Evolutionary conservation across 2,329 filamentous ascomycete species (phyloP).

Genomic region (Aspergillus fructus): DNA sequence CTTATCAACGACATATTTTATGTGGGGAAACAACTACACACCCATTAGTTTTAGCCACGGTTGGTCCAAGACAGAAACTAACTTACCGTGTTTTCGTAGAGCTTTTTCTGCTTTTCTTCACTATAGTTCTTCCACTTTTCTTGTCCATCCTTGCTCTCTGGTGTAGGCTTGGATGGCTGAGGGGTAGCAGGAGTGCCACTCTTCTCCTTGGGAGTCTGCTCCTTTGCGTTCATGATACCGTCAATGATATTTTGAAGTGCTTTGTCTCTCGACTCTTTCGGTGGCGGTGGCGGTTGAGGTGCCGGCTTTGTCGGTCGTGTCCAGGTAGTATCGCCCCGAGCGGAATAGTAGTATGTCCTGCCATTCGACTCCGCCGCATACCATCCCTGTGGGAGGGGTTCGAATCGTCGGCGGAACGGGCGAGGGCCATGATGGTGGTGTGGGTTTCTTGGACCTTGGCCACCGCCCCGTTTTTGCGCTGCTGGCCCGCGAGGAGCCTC

Average conservation of each 20-base stretch:
- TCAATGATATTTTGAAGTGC: slow-evolving; percentile 82
- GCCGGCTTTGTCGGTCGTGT: slow-evolving; percentile 70
- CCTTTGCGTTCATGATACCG: slow-evolving; percentile 71
- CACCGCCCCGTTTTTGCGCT: slow-evolving; percentile 51
- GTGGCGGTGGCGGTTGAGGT: slow-evolving; percentile 58
- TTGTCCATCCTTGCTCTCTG: slow-evolving; percentile 45
- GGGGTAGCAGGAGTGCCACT: slow-evolving; percentile 64
- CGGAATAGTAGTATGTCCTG: slow-evolving; percentile 81
- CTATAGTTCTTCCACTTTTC: slow-evolving; percentile 53
- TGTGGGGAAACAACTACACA: slow-evolving; percentile 72
- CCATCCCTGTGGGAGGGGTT: slow-evolving; percentile 78
- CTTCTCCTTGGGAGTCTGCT: slow-evolving; percentile 54
- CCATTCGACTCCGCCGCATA: slow-evolving; percentile 74
- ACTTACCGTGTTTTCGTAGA: slow-evolving; percentile 89
- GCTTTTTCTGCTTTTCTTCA: slow-evolving; percentile 85
- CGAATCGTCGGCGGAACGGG: slow-evolving; percentile 55
- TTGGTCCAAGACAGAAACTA: not conserved
- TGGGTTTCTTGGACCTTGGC: slow-evolving; percentile 58
- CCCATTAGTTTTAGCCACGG: slow-evolving; percentile 14
- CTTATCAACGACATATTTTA: slow-evolving; percentile 82
- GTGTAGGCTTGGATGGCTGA: slow-evolving; percentile 56
- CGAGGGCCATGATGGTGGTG: slow-evolving; percentile 59
- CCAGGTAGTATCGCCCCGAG: slow-evolving; percentile 78
- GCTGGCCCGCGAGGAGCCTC: slow-evolving; percentile 45
- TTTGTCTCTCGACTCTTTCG: slow-evolving; percentile 72